These are phyloP conservation scores for Pleurotus sapidus DNA, from an alignment of 768 basidiomycete species.

Conservation along the genomic window DNA sequence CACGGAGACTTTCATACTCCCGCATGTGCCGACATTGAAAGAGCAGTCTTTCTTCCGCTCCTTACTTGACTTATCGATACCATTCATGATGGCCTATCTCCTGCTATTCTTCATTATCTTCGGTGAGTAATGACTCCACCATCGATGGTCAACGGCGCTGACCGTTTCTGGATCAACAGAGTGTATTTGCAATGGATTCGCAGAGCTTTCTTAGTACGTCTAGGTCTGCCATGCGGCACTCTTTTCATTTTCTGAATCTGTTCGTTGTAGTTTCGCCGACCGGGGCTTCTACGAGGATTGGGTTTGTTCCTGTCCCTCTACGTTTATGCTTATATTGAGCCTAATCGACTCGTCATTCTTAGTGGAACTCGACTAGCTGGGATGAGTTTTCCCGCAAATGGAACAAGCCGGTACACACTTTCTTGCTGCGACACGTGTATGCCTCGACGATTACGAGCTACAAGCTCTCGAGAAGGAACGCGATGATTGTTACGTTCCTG, in stretches of 20 bases:
- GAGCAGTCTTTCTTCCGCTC: conserved; percentile 74
- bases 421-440: conserved; percentile 94
- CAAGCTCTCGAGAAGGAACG: conserved; percentile 70
- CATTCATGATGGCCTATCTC: conserved; percentile 92
- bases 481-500: conserved; percentile 91
- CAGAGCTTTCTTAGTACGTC: conserved; percentile 83
- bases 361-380: conserved; percentile 98
- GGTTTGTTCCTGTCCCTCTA: conserved; percentile 37
- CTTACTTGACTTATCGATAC: conserved; percentile 83
- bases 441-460: conserved; percentile 81
- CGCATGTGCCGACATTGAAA: conserved; percentile 58
- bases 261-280: conserved; percentile 80
- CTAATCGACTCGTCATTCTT: conserved; percentile 11
- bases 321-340: background rate
- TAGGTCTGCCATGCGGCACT: background rate
- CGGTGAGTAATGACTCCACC: conserved; percentile 37
- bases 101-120: conserved; percentile 86
- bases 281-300: conserved; percentile 97
- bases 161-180: conserved; percentile 40
- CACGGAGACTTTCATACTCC: conserved; percentile 92
- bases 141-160: no score
- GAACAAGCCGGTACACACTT: conserved; percentile 96
- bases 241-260: background rate
- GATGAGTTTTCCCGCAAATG: conserved; percentile 98
- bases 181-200: conserved; percentile 95